phyloP scores from a whole-genome alignment of 1,284 basidiomycete genomes.

The Agroathelia rolfsii region DNA sequence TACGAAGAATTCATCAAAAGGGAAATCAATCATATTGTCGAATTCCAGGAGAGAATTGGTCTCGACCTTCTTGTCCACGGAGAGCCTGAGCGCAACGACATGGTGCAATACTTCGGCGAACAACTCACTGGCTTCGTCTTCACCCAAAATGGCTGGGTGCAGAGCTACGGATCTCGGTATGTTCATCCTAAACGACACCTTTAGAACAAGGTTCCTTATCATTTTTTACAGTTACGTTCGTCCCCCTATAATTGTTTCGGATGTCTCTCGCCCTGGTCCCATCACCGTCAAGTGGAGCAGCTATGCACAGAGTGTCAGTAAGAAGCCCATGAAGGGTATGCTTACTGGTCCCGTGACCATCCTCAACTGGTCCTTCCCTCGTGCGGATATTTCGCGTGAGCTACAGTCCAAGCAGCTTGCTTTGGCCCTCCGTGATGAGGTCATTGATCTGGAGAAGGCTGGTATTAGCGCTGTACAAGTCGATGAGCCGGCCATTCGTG shows the following conservation, averaged over 20 bases:
- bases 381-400: constrained; percentile 94
- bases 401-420: constrained; percentile 98
- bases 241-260: constrained; percentile 97
- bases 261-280: constrained; percentile 87
- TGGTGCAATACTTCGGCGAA: constrained; percentile 99
- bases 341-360: constrained; percentile 94
- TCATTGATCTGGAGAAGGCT: constrained; percentile 94
- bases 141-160: constrained; percentile 98
- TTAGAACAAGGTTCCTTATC: constrained; percentile 18
- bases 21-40: constrained; percentile 91
- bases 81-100: constrained; percentile 98
- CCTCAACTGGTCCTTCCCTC: constrained; percentile 99
- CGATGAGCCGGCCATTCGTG: constrained; percentile 98
- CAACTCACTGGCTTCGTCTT: constrained; percentile 93
- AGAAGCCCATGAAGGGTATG: constrained; percentile 99
- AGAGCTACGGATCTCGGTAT: constrained; percentile 89
- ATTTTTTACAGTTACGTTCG: constrained; percentile 80
- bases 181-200: constrained; percentile 15
- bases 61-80: constrained; percentile 98
- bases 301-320: constrained; percentile 92
- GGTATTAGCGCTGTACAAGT: constrained; percentile 98
- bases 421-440: constrained; percentile 96
- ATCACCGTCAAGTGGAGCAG: constrained; percentile 98
- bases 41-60: constrained; percentile 94
- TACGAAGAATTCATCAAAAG: constrained; percentile 99